phyloP scores from a whole-genome alignment of 2,329 filamentous ascomycete genomes.

The Penicillium sp. region DNA sequence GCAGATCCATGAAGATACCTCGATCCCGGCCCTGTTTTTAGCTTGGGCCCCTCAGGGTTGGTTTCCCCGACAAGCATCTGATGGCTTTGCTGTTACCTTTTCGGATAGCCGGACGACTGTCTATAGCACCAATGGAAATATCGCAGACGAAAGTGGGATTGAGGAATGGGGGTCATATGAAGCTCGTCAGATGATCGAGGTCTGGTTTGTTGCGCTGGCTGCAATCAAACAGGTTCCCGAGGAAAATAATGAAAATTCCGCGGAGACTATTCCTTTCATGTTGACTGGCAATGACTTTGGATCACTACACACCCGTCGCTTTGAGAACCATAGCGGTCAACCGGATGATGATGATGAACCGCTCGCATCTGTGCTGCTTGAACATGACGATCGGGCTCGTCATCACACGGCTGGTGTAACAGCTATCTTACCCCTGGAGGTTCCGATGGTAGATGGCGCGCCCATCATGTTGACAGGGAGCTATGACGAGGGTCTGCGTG shows the following conservation, averaged over 20 bases:
- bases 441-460: conserved; percentile 43
- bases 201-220: conserved; percentile 42
- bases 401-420: conserved; percentile 83
- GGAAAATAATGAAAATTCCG: not conserved
- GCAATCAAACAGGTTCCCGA: conserved; percentile 12
- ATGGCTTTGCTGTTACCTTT: conserved; percentile 68
- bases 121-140: conserved; percentile 45
- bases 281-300: conserved; percentile 45
- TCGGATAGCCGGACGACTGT: conserved; percentile 66
- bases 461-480: conserved; percentile 77
- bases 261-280: conserved; percentile 25
- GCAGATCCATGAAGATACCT: conserved; percentile 53
- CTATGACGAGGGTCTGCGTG: conserved; percentile 81
- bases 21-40: conserved; percentile 69
- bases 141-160: conserved; percentile 15
- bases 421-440: conserved; percentile 71
- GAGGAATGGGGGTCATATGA: conserved; percentile 28
- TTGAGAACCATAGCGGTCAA: conserved; percentile 20
- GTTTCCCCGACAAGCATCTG: conserved; percentile 24
- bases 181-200: conserved; percentile 36
- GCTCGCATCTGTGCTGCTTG: conserved; percentile 18
- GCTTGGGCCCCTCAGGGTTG: conserved; percentile 64
- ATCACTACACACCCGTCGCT: conserved; percentile 34
- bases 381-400: conserved; percentile 51
- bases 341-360: conserved; percentile 15